These are phyloP conservation scores for Mikania micrantha DNA, from an alignment of 129 eudicot species.

Conservation along the genomic window DNA sequence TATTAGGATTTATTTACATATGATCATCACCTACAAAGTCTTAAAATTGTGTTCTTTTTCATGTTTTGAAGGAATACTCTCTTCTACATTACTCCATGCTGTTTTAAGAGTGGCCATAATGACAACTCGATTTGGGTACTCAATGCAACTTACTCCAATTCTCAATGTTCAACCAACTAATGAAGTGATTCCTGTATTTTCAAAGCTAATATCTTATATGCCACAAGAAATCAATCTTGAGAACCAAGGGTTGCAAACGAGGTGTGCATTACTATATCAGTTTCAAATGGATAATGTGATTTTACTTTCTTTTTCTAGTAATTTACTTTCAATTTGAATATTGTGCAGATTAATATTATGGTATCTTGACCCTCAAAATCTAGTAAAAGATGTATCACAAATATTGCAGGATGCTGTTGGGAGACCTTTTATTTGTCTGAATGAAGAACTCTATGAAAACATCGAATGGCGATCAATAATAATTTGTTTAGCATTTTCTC, in stretches of 20 bases:
- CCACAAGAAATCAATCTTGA: conserved; percentile 27
- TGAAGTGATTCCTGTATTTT: conserved; percentile 18
- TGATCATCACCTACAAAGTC: background rate
- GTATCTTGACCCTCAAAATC: conserved; percentile 60
- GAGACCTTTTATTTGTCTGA: conserved; percentile 56
- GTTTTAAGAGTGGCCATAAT: conserved; percentile 40
- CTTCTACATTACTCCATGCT: conserved; percentile 34
- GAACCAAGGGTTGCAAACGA: conserved; percentile 41
- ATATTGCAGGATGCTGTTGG: conserved; percentile 39
- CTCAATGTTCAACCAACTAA: conserved; percentile 27
- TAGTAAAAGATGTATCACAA: conserved; percentile 45
- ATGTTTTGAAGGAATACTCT: conserved; percentile 43
- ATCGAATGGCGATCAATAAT: conserved; percentile 57
- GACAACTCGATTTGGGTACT: conserved; percentile 28
- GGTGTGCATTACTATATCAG: conserved; percentile 31
- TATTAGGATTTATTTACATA: background rate
- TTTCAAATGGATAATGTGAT: background rate
- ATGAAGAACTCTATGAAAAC: conserved; percentile 42
- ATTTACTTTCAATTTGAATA: conserved; percentile 1
- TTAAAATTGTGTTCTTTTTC: background rate
- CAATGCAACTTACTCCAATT: conserved; percentile 20
- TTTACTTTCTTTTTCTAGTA: background rate
- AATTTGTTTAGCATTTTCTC: conserved; percentile 55
- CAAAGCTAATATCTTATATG: conserved; percentile 30
- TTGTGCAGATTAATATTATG: conserved; percentile 58